Base-by-base conservation (phyloP, 371 early-diverging fungal species). In the Enteropsectra breve region DNA sequence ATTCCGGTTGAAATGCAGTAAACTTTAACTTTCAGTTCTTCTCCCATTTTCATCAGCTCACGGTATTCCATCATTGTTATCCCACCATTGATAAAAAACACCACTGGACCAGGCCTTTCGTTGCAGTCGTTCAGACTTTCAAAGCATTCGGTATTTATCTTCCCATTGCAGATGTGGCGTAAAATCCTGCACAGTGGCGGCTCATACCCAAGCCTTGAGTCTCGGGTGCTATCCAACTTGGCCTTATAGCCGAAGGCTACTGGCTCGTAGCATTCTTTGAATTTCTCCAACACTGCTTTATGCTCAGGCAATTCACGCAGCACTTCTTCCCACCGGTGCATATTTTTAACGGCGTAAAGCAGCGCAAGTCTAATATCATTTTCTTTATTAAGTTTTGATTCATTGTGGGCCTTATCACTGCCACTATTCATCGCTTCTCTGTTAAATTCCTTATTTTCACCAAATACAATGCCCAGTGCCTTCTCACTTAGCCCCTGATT, bases 1-100 rank as follows among this genome's bases (percentile, higher is more conserved):
- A 60, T 54, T 54, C 37, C 47, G 56, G 34, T 48, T 18, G 61
- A 13, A n/a, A 63, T 21, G 5, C 45, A 4, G 15, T 60, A 48
- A 4, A 63, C 63, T 4, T 8, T 38, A n/a, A 33, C 24, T 24
- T 46, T 37, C 2, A 48, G 24, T 34, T 66, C 66, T 5, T 23
- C 4, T 59, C 54, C 63, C 8, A 28, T 24, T 29, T 52, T 29
- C 26, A 62, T 29, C 18, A 68, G 1, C 6, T 37, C 68, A 50
- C 75, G 52, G 49, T 77, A 74, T 60, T 79, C 79, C 34, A 62
- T 45, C 37, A 66, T 72, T 26, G 77, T 77, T 0, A 68, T 43
- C 30, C 79, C 79, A 2, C 73, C 73, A 3, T 47, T 24, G 23
- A 79, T 47, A 40, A 72, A 76, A 15, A 79, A 37, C 43, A 79